Conservation (phyloP, 1,284 basidiomycete species). For the Bjerkandera adusta region DNA sequence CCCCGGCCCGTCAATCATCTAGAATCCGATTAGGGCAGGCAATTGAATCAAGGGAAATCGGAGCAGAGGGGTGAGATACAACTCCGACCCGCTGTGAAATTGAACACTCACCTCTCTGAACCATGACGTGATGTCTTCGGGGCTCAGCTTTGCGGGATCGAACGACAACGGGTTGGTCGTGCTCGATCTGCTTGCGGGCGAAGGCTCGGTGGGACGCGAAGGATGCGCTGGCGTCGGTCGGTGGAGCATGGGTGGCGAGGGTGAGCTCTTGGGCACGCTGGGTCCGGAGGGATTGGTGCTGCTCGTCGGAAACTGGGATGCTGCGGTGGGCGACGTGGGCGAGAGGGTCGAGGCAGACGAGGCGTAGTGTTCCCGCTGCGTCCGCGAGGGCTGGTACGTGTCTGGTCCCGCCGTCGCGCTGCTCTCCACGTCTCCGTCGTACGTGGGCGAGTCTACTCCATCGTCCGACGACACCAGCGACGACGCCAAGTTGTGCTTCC, state of each 20-base stretch:
- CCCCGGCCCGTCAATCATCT: slow-evolving; percentile 28
- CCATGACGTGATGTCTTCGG: slow-evolving; percentile 66
- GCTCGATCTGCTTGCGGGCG: slow-evolving; percentile 33
- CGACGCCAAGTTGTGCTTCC: slow-evolving; percentile 51
- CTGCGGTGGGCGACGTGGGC: slow-evolving; percentile 18
- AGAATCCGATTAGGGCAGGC: not conserved
- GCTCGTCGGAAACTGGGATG: slow-evolving; percentile 12
- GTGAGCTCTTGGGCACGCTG: not conserved
- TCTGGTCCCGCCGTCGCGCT: slow-evolving; percentile 58
- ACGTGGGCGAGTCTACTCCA: slow-evolving; percentile 80
- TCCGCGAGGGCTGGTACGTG: slow-evolving; percentile 1
- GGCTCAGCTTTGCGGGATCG: slow-evolving; percentile 62
- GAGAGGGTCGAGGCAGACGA: slow-evolving; percentile 17
- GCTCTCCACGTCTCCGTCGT: slow-evolving; percentile 88
- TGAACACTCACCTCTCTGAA: slow-evolving; percentile 25
- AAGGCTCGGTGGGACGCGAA: slow-evolving; percentile 17
- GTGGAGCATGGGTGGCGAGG: slow-evolving; percentile 11
- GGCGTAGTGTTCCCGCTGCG: slow-evolving; percentile 17
- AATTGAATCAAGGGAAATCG: too few species aligned
- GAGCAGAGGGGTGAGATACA: not conserved
- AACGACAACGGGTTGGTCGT: slow-evolving; percentile 40
- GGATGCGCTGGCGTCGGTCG: slow-evolving; percentile 17
- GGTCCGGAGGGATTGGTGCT: too few species aligned
- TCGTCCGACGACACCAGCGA: slow-evolving; percentile 65
- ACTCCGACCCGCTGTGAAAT: too few species aligned